A percentile compares a stretch with the other conserved stretches of the same genome.
phyloP scores from a whole-genome alignment of 352 stramenopile genomes.

The Pythium graminicola region DNA sequence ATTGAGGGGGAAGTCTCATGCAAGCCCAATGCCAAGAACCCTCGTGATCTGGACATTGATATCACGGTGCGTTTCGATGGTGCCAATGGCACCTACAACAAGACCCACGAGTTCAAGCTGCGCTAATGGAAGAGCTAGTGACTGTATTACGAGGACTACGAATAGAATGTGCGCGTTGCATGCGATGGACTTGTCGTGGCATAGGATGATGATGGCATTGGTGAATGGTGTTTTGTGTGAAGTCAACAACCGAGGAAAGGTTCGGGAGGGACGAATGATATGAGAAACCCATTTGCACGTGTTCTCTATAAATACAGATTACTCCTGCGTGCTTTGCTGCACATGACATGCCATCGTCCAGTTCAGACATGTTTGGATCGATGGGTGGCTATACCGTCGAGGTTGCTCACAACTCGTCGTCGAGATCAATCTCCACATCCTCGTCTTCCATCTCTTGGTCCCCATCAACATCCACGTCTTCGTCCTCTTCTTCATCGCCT shows the following conservation, averaged over 20 bases:
- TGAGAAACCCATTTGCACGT: constrained; percentile 3
- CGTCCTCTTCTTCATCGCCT: constrained; percentile 48
- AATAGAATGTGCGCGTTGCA: no score
- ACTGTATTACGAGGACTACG: constrained; percentile 2
- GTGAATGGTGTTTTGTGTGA: no score
- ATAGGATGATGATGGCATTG: not conserved
- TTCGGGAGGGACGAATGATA: no score
- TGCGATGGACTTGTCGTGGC: no score
- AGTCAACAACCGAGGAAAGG: no score
- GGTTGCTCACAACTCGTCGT: constrained; percentile 25
- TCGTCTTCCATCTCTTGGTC: constrained; percentile 59
- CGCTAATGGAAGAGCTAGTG: constrained; percentile 33
- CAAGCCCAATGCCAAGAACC: constrained; percentile 89
- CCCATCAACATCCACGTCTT: constrained; percentile 61
- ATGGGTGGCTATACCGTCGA: no score
- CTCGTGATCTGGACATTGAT: constrained; percentile 92
- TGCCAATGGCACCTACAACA: constrained; percentile 52
- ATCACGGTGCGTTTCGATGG: constrained; percentile 77
- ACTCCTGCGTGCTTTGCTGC: constrained; percentile 8
- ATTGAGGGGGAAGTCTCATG: constrained; percentile 87
- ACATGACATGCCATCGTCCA: not conserved
- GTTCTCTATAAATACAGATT: constrained; percentile 72
- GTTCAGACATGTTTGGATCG: no score
- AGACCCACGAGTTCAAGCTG: constrained; percentile 74
- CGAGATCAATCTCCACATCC: constrained; percentile 61